Evolutionary conservation across 495 filamentous ascomycete species (phyloP).

Genomic region (Elaphomyces granulatus): DNA sequence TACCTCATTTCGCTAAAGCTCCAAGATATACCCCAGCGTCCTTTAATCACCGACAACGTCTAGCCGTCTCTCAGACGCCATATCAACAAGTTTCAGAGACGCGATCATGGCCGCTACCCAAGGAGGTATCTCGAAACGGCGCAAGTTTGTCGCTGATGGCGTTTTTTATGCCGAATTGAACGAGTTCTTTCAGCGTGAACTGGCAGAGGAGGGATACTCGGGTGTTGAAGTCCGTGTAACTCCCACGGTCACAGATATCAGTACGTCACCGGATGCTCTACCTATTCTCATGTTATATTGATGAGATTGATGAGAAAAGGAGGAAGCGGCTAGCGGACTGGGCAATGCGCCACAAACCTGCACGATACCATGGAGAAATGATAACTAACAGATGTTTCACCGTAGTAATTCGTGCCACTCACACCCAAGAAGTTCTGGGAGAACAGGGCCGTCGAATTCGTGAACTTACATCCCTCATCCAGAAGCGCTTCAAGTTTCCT

Average conservation of each 20-base stretch:
- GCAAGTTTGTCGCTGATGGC: slow-evolving; percentile 99
- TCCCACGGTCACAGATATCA: slow-evolving; percentile 99
- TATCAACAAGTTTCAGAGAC: no score
- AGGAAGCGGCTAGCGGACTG: not conserved
- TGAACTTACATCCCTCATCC: slow-evolving; percentile 98
- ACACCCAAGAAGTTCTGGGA: slow-evolving; percentile 99
- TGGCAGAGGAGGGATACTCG: slow-evolving; percentile 99
- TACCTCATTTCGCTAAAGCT: slow-evolving; percentile 7
- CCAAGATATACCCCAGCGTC: not conserved
- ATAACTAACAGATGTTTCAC: slow-evolving; percentile 24
- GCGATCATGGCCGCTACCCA: slow-evolving; percentile 53
- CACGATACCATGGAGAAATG: no score
- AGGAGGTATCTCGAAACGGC: slow-evolving; percentile 82
- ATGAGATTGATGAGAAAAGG: not conserved
- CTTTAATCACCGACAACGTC: not conserved
- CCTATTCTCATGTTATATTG: slow-evolving; percentile 5
- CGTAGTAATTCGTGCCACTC: slow-evolving; percentile 90
- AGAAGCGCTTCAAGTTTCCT: slow-evolving; percentile 99
- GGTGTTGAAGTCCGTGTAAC: slow-evolving; percentile 99
- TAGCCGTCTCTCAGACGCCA: slow-evolving; percentile 25
- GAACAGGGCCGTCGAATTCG: slow-evolving; percentile 99
- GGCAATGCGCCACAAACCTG: no score
- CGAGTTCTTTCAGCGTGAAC: slow-evolving; percentile 99
- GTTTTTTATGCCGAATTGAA: slow-evolving; percentile 99
- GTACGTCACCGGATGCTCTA: slow-evolving; percentile 32